Percentiles rank a stretch among this genome's conserved stretches.
phyloP scores from a whole-genome alignment of 2,329 filamentous ascomycete genomes.

The Hysterium pulicare region DNA sequence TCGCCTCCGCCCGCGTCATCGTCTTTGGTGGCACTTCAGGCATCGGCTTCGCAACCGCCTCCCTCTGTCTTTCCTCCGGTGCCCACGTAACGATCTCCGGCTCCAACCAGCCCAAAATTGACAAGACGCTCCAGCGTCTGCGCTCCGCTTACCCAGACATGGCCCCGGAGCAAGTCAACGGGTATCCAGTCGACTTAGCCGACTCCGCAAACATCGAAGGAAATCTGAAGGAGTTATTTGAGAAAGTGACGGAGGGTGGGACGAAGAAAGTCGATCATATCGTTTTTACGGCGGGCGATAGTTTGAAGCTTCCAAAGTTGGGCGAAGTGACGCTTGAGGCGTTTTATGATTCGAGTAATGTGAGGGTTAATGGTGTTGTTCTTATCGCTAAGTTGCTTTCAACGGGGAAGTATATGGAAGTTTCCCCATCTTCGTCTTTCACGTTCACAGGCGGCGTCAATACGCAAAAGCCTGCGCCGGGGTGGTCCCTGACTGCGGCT shows the following conservation, averaged over 20 bases:
- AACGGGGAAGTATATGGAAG: conserved; percentile 32
- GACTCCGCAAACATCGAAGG: conserved; percentile 24
- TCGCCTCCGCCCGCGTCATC: conserved; percentile 50
- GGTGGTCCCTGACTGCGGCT: conserved; percentile 29
- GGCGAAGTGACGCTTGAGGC: conserved; percentile 20
- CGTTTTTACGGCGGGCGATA: conserved; percentile 28
- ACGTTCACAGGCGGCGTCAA: conserved; percentile 42
- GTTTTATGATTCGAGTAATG: conserved; percentile 18
- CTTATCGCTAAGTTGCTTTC: conserved; percentile 41
- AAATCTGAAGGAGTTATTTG: conserved; percentile 24
- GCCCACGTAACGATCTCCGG: conserved; percentile 58
- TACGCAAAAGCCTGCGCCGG: conserved; percentile 30
- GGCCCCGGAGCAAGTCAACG: conserved; percentile 16
- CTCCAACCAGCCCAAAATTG: conserved; percentile 52
- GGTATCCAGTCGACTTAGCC: conserved; percentile 25
- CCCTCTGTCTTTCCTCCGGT: conserved; percentile 54
- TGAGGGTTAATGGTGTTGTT: conserved; percentile 35
- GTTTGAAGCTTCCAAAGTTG: conserved; percentile 17
- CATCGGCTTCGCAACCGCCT: conserved; percentile 61
- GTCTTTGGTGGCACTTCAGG: conserved; percentile 64
- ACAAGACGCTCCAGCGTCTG: conserved; percentile 48
- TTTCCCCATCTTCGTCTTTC: conserved; percentile 28
- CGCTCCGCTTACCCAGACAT: conserved; percentile 37
- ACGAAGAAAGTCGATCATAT: conserved; percentile 32
- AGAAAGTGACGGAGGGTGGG: conserved; percentile 24